Percentiles rank a stretch among this genome's conserved stretches.
These are phyloP conservation scores for Panellus pusillus DNA, from an alignment of 768 basidiomycete genomes.

Conservation along the genomic window DNA sequence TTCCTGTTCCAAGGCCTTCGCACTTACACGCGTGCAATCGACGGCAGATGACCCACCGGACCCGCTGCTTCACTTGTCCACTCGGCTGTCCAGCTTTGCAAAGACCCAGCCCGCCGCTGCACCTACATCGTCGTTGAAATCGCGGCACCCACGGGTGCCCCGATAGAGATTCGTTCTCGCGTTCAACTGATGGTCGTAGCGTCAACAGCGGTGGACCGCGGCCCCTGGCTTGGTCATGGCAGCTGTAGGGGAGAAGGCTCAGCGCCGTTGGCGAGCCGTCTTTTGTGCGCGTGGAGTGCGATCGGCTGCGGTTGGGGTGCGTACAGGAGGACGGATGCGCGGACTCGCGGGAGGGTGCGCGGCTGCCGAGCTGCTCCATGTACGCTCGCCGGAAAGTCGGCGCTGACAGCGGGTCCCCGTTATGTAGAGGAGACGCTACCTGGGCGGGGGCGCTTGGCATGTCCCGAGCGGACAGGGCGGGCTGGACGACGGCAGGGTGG, in stretches of 20 bases:
- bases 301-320: conserved; percentile 10
- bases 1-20: conserved; percentile 13
- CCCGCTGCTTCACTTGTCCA: conserved; percentile 6
- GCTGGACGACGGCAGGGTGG: conserved; percentile 14
- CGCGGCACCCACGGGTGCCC: conserved; percentile 11
- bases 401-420: conserved; percentile 5
- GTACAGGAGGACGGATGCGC: conserved; percentile 12
- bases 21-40: background rate
- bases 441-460: conserved; percentile 3
- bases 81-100: conserved; percentile 3
- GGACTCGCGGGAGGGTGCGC: conserved; percentile 7
- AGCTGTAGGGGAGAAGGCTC: conserved; percentile 12
- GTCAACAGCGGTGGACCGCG: conserved; percentile 13
- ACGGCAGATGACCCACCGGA: conserved; percentile 12
- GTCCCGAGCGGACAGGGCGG: conserved; percentile 15
- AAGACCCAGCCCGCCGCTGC: conserved; percentile 12
- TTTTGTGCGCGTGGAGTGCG: background rate
- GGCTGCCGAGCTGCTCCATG: conserved; percentile 17
- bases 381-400: conserved; percentile 15
- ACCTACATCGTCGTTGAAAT: conserved; percentile 20
- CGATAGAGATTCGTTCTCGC: conserved; percentile 22
- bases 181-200: conserved; percentile 11
- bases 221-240: conserved; percentile 19
- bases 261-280: conserved; percentile 7
- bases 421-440: conserved; percentile 10